Conservation (phyloP, 176 grass and related monocot species). For the Hsuehochloa calcarea region DNA sequence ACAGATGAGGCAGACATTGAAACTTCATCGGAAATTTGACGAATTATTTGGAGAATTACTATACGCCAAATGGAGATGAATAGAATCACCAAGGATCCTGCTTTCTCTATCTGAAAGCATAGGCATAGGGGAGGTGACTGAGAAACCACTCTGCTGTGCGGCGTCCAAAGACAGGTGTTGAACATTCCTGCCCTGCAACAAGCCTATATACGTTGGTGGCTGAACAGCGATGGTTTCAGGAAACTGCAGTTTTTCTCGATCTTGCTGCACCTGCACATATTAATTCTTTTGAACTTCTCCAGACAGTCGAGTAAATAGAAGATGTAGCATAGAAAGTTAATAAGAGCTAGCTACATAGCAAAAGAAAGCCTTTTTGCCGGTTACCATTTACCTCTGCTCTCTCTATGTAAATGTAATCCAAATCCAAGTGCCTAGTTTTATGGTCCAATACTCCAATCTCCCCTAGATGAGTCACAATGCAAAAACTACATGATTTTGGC, state of each 20-base stretch:
- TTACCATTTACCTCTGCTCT: constrained; percentile 13
- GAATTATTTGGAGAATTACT: constrained; percentile 7
- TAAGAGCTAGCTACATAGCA: constrained; percentile 40
- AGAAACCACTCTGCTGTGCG: background rate
- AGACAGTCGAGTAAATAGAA: constrained; percentile 31
- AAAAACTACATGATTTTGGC: constrained; percentile 48
- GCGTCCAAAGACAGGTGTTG: background rate
- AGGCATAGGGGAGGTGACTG: constrained; percentile 34
- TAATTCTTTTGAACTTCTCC: constrained; percentile 28
- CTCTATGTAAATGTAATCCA: constrained; percentile 18
- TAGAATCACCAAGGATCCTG: constrained; percentile 31
- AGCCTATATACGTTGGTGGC: constrained; percentile 27
- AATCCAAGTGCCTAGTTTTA: background rate
- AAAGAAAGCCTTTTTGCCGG: constrained; percentile 38
- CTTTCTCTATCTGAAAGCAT: constrained; percentile 23
- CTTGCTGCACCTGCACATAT: constrained; percentile 44
- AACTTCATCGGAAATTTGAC: background rate
- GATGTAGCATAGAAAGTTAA: constrained; percentile 38
- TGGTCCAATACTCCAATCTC: background rate
- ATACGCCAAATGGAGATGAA: constrained; percentile 2
- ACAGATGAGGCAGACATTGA: constrained; percentile 26
- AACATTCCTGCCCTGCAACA: constrained; percentile 17
- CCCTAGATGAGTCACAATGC: background rate
- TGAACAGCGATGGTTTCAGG: constrained; percentile 24
- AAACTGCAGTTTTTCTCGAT: constrained; percentile 39